Conservation (phyloP, 768 basidiomycete genomes). For the Calocybe gangraenosa region DNA sequence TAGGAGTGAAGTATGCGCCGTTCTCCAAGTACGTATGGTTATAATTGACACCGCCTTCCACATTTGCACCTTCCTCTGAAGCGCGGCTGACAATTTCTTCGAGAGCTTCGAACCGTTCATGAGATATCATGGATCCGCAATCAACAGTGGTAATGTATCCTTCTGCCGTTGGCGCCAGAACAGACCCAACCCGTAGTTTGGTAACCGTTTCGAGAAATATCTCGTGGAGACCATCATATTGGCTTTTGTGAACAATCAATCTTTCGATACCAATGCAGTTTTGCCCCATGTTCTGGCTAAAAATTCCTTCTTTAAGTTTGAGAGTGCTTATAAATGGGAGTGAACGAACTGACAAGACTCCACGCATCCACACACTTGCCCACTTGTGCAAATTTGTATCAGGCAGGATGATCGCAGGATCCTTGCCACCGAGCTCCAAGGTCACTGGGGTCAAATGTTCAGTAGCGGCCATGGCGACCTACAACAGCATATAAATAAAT, state of each 20-base stretch:
- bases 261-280: conserved; percentile 98
- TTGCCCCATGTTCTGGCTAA: conserved; percentile 88
- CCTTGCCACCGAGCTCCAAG: conserved; percentile 93
- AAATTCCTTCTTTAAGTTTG: background rate
- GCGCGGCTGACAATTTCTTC: conserved; percentile 70
- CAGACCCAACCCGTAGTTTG: conserved; percentile 75
- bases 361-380: conserved; percentile 83
- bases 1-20: conserved; percentile 84
- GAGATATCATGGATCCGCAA: conserved; percentile 83
- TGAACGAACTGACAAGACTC: conserved; percentile 68
- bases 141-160: conserved; percentile 75
- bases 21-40: conserved; percentile 62
- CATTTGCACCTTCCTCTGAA: conserved; percentile 58
- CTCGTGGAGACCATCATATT: conserved; percentile 72
- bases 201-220: conserved; percentile 60
- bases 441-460: conserved; percentile 88
- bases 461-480: conserved; percentile 84
- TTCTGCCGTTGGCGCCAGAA: conserved; percentile 60
- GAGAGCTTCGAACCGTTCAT: conserved; percentile 65
- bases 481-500: background rate
- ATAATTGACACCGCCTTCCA: conserved; percentile 62
- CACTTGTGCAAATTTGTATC: conserved; percentile 79
- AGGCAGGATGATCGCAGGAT: conserved; percentile 87
- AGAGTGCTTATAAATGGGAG: conserved; percentile 1
- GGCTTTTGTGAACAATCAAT: conserved; percentile 75